Conservation (phyloP, 176 grass and related monocot species). For the Raddia distichophylla region DNA sequence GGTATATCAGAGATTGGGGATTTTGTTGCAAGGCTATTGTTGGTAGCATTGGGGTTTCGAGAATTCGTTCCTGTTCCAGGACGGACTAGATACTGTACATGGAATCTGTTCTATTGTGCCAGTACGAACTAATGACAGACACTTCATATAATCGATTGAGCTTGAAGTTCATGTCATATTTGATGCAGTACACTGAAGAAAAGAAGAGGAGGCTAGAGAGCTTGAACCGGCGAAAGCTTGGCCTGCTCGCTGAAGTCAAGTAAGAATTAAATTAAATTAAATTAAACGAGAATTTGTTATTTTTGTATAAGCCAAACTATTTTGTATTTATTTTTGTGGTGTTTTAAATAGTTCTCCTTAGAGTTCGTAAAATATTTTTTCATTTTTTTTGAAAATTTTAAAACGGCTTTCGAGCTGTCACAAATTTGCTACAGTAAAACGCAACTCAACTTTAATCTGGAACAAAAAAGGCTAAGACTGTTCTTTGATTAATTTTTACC, state of each 20-base stretch:
- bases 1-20: background rate
- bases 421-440: no score
- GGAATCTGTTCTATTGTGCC: background rate
- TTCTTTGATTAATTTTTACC: background rate
- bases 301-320: no score
- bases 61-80: conserved; percentile 2
- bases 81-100: background rate
- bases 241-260: conserved; percentile 68
- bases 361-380: no score
- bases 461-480: background rate
- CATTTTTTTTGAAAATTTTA: no score
- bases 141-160: background rate
- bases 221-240: conserved; percentile 46
- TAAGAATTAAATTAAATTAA: conserved; percentile 16
- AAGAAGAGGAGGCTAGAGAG: conserved; percentile 58
- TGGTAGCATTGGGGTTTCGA: background rate
- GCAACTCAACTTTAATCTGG: no score
- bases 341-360: no score
- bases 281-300: no score
- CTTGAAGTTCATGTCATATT: conserved; percentile 4
- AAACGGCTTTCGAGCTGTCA: no score
- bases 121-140: background rate
- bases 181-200: conserved; percentile 62
- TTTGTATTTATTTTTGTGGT: no score
- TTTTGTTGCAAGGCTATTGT: background rate